Evolutionary conservation across 352 stramenopile genomes (phyloP).

Genomic region (Globisporangium nagaii): DNA sequence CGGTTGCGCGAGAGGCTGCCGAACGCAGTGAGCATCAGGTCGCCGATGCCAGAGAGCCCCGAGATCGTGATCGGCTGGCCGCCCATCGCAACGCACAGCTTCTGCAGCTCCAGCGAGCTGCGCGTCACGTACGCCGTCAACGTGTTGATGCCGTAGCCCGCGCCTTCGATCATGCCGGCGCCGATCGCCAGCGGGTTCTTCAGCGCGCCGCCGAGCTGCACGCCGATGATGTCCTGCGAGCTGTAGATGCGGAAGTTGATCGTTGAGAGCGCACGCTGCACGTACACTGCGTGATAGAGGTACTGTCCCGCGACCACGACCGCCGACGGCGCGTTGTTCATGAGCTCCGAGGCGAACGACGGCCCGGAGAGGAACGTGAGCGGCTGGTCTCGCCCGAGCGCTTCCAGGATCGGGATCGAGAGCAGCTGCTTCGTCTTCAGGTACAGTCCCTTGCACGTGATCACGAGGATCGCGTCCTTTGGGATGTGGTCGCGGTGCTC

Average conservation of each 20-base stretch:
- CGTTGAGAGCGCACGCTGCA: constrained; percentile 81
- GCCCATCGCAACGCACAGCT: constrained; percentile 93
- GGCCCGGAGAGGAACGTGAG: constrained; percentile 94
- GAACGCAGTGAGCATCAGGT: constrained; percentile 97
- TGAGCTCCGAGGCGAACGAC: constrained; percentile 96
- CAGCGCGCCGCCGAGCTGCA: constrained; percentile 95
- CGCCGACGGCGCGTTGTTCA: constrained; percentile 91
- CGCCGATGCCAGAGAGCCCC: constrained; percentile 89
- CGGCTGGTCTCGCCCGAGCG: constrained; percentile 89
- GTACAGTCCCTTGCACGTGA: constrained; percentile 95
- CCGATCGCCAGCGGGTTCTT: constrained; percentile 98
- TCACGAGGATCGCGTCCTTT: constrained; percentile 86
- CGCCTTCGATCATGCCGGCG: constrained; percentile 96
- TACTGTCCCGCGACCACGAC: constrained; percentile 95
- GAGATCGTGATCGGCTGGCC: constrained; percentile 93
- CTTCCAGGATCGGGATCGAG: constrained; percentile 91
- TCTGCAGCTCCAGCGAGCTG: constrained; percentile 94
- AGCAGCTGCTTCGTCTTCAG: constrained; percentile 94
- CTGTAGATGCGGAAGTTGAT: constrained; percentile 94
- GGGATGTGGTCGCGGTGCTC: constrained; percentile 87
- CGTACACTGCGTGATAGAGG: constrained; percentile 80
- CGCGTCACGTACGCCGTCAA: constrained; percentile 93
- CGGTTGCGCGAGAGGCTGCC: constrained; percentile 94
- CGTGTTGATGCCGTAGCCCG: constrained; percentile 95
- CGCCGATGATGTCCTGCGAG: constrained; percentile 91